A percentile compares a stretch with the other conserved stretches of the same genome.
Evolutionary conservation across 768 basidiomycete species (phyloP).

Genomic region (Xerocomellus dryophilus): DNA sequence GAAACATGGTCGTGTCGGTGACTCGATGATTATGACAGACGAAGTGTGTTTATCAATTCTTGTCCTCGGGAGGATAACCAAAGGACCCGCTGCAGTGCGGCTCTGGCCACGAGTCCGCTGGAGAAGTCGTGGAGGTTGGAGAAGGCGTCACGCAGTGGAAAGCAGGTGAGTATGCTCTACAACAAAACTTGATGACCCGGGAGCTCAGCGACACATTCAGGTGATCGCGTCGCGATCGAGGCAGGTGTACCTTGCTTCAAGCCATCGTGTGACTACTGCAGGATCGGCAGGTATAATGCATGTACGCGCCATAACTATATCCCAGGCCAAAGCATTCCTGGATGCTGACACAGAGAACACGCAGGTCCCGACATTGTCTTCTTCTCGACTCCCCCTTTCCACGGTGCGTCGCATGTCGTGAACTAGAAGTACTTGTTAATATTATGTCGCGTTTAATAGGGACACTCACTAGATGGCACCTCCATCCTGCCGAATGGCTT

Average conservation of each 20-base stretch:
- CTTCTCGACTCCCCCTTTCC: conserved; percentile 69
- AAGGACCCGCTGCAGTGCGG: conserved; percentile 44
- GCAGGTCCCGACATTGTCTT: conserved; percentile 50
- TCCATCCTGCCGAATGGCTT: conserved; percentile 66
- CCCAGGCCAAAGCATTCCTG: too few relatives aligned
- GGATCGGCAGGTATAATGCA: conserved; percentile 63
- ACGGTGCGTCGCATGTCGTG: conserved; percentile 38
- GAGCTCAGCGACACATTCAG: conserved; percentile 27
- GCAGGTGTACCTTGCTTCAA: conserved; percentile 67
- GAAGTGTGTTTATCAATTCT: conserved; percentile 39
- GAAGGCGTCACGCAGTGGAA: conserved; percentile 68
- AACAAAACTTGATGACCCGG: neutral
- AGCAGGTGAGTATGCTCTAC: conserved; percentile 37
- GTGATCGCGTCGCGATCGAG: conserved; percentile 68
- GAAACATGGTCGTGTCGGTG: conserved; percentile 66
- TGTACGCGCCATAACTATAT: conserved; percentile 33
- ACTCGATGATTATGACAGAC: conserved; percentile 68
- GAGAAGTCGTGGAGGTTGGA: conserved; percentile 61
- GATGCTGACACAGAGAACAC: conserved; percentile 1
- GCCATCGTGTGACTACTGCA: conserved; percentile 57
- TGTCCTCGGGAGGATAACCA: neutral
- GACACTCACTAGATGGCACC: conserved; percentile 61
- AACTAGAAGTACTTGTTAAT: neutral
- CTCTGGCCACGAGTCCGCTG: conserved; percentile 69
- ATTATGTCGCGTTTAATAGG: conserved; percentile 33